A percentile compares a stretch with the other conserved stretches of the same genome.
phyloP scores from a whole-genome alignment of 169 alveolate species.

The Plasmodium billcollinsi region DNA sequence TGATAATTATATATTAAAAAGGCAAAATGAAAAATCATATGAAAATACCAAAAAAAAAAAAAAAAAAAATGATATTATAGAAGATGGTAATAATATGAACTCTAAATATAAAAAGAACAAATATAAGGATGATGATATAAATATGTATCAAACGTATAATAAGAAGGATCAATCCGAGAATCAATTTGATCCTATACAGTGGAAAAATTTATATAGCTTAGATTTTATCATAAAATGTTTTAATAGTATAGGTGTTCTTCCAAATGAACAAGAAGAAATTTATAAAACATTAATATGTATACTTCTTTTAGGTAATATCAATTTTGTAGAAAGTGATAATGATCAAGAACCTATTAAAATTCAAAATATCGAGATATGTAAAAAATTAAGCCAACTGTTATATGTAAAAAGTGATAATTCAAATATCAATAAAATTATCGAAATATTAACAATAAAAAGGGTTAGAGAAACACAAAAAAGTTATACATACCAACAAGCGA shows the following conservation, averaged over 20 bases:
- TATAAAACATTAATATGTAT: conserved; percentile 74
- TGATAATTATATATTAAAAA: no score
- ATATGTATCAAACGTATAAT: not conserved
- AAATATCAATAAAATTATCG: conserved; percentile 61
- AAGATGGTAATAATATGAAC: not conserved
- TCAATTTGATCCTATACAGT: no score
- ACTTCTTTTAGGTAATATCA: conserved; percentile 74
- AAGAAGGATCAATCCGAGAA: no score
- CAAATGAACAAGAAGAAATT: conserved; percentile 77
- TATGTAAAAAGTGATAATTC: conserved; percentile 32
- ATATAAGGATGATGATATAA: not conserved
- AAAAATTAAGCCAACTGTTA: conserved; percentile 22
- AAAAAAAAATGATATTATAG: not conserved
- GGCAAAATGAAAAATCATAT: not conserved
- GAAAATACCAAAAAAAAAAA: not conserved
- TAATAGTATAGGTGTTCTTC: conserved; percentile 73
- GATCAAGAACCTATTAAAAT: conserved; percentile 50
- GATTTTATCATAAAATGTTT: conserved; percentile 60
- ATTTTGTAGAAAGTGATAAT: conserved; percentile 26
- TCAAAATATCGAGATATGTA: conserved; percentile 46
- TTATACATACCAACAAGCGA: conserved; percentile 80
- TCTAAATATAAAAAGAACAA: not conserved
- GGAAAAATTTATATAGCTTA: conserved; percentile 36
- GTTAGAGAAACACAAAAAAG: conserved; percentile 79
- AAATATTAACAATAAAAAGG: conserved; percentile 79